A percentile compares a stretch with the other conserved stretches of the same genome.
These are phyloP conservation scores for Plasmodium fragile DNA, from an alignment of 169 alveolate species.

Conservation along the genomic window DNA sequence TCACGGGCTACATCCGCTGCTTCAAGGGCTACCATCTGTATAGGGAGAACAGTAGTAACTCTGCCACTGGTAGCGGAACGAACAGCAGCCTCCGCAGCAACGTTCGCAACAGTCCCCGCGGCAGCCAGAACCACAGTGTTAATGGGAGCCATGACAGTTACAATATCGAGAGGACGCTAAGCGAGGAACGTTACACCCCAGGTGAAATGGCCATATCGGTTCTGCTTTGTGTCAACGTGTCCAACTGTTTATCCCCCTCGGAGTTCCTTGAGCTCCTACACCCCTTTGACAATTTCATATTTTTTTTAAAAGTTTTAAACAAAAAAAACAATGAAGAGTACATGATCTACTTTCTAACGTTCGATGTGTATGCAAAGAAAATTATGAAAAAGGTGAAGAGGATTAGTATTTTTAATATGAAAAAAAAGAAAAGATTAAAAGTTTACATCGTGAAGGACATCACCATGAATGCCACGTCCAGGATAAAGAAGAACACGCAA, in stretches of 20 bases:
- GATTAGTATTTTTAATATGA: slow-evolving; percentile 43
- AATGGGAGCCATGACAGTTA: not conserved
- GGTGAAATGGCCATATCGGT: slow-evolving; percentile 16
- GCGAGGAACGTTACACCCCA: not conserved
- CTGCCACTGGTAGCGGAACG: not conserved
- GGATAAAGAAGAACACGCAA: slow-evolving; percentile 15
- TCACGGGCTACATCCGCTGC: slow-evolving; percentile 49
- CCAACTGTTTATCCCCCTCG: slow-evolving; percentile 64
- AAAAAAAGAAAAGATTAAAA: slow-evolving; percentile 50
- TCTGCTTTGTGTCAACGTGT: slow-evolving; percentile 51
- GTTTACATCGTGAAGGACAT: slow-evolving; percentile 47
- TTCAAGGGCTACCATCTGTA: slow-evolving; percentile 13
- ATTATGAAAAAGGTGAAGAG: slow-evolving; percentile 20
- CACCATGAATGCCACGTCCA: slow-evolving; percentile 36
- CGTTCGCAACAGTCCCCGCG: not conserved
- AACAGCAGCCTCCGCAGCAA: not conserved
- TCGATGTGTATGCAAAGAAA: slow-evolving; percentile 34
- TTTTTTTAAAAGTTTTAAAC: slow-evolving; percentile 65
- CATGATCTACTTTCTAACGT: slow-evolving; percentile 64
- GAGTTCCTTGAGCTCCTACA: slow-evolving; percentile 48
- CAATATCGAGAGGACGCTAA: not conserved
- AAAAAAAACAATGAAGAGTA: slow-evolving; percentile 52
- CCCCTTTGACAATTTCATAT: slow-evolving; percentile 57
- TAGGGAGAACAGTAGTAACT: not conserved
- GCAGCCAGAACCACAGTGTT: not conserved